phyloP scores from a whole-genome alignment of 2,329 filamentous ascomycete species.

The Aspergillus fischeri region DNA sequence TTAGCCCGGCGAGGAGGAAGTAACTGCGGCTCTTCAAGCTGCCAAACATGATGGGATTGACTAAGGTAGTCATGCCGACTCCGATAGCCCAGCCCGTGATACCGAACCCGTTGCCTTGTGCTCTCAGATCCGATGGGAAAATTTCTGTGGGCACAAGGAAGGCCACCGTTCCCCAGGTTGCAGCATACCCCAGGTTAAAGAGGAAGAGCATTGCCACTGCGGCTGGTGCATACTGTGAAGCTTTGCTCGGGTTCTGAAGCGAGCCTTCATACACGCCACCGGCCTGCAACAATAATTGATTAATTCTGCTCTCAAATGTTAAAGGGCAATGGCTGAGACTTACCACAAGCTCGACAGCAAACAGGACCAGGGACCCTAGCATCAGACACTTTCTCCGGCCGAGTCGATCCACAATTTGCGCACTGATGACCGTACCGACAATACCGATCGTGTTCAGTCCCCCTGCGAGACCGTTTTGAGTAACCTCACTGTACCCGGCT shows the following conservation, averaged over 20 bases:
- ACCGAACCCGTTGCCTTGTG: slow-evolving; percentile 57
- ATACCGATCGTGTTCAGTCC: slow-evolving; percentile 52
- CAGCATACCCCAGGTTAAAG: slow-evolving; percentile 39
- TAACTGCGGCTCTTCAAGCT: slow-evolving; percentile 47
- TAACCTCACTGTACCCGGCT: slow-evolving; percentile 35
- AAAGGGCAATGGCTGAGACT: neutral
- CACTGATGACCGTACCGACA: slow-evolving; percentile 48
- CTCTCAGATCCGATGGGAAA: slow-evolving; percentile 53
- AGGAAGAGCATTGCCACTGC: slow-evolving; percentile 49
- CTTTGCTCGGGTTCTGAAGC: slow-evolving; percentile 31
- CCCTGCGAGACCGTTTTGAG: slow-evolving; percentile 47
- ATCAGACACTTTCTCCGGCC: slow-evolving; percentile 44
- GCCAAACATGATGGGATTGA: slow-evolving; percentile 51
- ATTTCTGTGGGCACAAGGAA: slow-evolving; percentile 54
- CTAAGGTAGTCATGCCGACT: slow-evolving; percentile 51
- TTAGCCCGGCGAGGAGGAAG: slow-evolving; percentile 50
- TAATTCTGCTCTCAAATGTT: neutral
- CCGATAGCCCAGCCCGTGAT: slow-evolving; percentile 59
- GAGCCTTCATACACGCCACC: slow-evolving; percentile 44
- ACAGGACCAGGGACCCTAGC: slow-evolving; percentile 36
- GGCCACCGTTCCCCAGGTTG: slow-evolving; percentile 50
- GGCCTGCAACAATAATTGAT: slow-evolving; percentile 19
- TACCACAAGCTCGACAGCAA: slow-evolving; percentile 42
- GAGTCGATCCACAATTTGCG: slow-evolving; percentile 49
- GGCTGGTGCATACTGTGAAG: slow-evolving; percentile 40